These are phyloP conservation scores for Monosporascus sp. DNA, from an alignment of 2,329 filamentous ascomycete species.

Conservation along the genomic window DNA sequence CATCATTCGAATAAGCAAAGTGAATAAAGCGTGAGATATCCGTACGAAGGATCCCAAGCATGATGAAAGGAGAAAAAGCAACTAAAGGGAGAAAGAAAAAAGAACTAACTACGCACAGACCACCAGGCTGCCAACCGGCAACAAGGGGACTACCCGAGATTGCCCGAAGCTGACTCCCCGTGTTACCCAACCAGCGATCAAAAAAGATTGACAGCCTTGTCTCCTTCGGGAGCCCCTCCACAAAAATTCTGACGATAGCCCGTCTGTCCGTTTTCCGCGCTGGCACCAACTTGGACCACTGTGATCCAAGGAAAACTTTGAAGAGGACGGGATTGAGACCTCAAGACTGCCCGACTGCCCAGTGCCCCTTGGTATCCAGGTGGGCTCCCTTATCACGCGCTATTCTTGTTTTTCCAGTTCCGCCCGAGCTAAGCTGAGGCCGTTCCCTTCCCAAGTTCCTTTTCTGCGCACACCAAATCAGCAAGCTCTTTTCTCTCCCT, in stretches of 20 bases:
- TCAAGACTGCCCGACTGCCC: constrained; percentile 1
- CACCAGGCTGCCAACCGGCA: too few species aligned
- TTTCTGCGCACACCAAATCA: constrained; percentile 17
- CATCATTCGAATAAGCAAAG: too few species aligned
- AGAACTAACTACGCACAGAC: too few species aligned
- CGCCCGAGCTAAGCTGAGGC: constrained; percentile 1
- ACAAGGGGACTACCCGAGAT: background rate
- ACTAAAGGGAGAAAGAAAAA: too few species aligned
- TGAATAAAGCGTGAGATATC: too few species aligned
- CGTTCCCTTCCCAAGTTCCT: constrained; percentile 9
- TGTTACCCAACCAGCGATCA: background rate
- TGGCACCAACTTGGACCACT: too few species aligned
- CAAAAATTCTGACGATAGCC: constrained; percentile 19
- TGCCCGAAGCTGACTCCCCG: background rate
- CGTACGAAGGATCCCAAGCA: too few species aligned
- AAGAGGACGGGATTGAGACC: constrained; percentile 1
- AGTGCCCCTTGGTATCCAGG: constrained; percentile 2
- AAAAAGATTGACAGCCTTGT: constrained; percentile 26
- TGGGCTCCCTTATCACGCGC: constrained; percentile 12
- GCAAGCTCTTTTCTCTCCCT: constrained; percentile 24
- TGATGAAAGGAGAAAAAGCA: too few species aligned
- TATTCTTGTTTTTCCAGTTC: constrained; percentile 14
- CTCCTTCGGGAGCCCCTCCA: constrained; percentile 25
- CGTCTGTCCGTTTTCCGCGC: too few species aligned
- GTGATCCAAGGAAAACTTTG: too few species aligned